These are phyloP conservation scores for Lizonia empirigonia DNA, from an alignment of 2,329 filamentous ascomycete genomes.

Conservation along the genomic window DNA sequence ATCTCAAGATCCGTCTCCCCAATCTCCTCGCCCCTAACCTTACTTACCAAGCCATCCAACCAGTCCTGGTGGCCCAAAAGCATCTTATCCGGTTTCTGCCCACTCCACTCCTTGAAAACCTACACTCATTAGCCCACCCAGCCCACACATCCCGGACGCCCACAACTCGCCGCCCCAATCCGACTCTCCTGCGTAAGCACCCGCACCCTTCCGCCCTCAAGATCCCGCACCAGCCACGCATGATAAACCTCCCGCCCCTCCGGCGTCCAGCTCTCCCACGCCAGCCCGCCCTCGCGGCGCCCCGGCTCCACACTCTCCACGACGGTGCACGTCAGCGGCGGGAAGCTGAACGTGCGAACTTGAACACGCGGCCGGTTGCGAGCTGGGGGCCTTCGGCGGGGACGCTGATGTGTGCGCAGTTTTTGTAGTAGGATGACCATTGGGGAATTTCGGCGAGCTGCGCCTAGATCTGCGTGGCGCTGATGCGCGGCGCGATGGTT, in stretches of 20 bases:
- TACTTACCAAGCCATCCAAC: conserved; percentile 43
- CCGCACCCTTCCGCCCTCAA: conserved; percentile 38
- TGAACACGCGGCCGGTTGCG: conserved; percentile 37
- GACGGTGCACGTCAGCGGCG: conserved; percentile 34
- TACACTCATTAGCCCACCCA: background rate
- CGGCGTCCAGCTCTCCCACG: conserved; percentile 26
- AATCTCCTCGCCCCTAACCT: conserved; percentile 26
- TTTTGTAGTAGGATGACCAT: conserved; percentile 46
- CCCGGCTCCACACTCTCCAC: conserved; percentile 21
- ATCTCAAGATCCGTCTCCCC: conserved; percentile 29
- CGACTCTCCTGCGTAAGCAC: conserved; percentile 48
- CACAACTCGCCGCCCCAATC: conserved; percentile 28
- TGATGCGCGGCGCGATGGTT: conserved; percentile 34
- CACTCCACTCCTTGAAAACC: conserved; percentile 32
- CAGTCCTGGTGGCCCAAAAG: conserved; percentile 48
- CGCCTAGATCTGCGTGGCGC: conserved; percentile 40
- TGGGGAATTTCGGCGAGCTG: conserved; percentile 41
- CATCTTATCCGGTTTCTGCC: conserved; percentile 43
- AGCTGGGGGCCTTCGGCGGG: conserved; percentile 32
- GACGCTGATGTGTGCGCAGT: conserved; percentile 37
- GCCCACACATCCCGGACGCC: too few relatives aligned
- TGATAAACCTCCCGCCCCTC: conserved; percentile 44
- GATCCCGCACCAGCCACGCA: conserved; percentile 46
- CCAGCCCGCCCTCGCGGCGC: conserved; percentile 25
- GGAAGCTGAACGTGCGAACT: conserved; percentile 47